These are phyloP conservation scores for Colletotrichum godetiae DNA, from an alignment of 2,329 filamentous ascomycete genomes.

Conservation along the genomic window DNA sequence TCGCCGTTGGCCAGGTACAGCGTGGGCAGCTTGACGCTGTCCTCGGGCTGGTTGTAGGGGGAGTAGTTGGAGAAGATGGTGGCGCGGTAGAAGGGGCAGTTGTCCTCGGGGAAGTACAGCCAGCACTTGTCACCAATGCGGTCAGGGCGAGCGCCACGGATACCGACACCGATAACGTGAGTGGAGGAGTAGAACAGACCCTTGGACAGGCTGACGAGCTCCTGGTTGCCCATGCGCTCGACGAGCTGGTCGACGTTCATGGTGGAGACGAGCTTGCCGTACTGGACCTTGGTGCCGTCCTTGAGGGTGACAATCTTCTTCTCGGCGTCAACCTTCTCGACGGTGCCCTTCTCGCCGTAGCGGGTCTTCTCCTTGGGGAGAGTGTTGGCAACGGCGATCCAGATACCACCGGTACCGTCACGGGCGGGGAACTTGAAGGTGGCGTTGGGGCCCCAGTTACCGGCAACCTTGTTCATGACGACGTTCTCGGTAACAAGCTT, in stretches of 20 bases:
- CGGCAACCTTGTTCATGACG: constrained; percentile 94
- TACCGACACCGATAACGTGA: constrained; percentile 95
- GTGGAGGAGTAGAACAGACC: constrained; percentile 96
- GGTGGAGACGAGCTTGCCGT: constrained; percentile 93
- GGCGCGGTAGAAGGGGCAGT: constrained; percentile 99
- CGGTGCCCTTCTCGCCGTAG: constrained; percentile 86
- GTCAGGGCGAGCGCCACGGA: constrained; percentile 91
- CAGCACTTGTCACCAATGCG: constrained; percentile 99
- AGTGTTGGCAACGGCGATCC: constrained; percentile 96
- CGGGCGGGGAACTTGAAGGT: constrained; percentile 98
- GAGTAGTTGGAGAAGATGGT: constrained; percentile 99
- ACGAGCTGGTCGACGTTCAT: constrained; percentile 94
- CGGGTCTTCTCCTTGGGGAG: constrained; percentile 91
- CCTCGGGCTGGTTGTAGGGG: constrained; percentile 93
- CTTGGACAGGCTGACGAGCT: constrained; percentile 86
- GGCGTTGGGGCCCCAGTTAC: constrained; percentile 97
- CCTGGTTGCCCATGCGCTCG: constrained; percentile 87
- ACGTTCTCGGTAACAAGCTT: constrained; percentile 95
- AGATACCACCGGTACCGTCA: constrained; percentile 97
- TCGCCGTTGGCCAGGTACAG: constrained; percentile 87
- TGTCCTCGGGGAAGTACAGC: constrained; percentile 99
- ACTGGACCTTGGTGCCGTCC: constrained; percentile 89
- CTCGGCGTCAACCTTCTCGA: constrained; percentile 87
- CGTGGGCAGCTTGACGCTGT: constrained; percentile 86
- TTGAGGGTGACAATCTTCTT: constrained; percentile 84